Evolutionary conservation across 495 filamentous ascomycete genomes (phyloP).

Genomic region (Sordaria brevicollis): DNA sequence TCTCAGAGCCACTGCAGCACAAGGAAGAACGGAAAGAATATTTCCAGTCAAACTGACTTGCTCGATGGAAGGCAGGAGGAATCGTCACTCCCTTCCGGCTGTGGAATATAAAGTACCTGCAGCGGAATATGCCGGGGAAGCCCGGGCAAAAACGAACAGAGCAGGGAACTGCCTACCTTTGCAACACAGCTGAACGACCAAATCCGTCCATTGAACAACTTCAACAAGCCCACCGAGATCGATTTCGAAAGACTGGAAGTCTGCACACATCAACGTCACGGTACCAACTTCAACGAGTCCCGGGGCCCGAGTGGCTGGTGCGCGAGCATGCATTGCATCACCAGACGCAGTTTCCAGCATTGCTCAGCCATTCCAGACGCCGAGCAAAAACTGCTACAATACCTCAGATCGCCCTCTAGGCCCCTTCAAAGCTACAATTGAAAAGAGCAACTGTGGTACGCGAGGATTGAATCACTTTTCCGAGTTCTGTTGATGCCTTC

Average conservation of each 20-base stretch:
- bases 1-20: no score
- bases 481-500: neutral
- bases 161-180: neutral
- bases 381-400: no score
- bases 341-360: neutral
- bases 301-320: neutral
- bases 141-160: neutral
- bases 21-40: no score
- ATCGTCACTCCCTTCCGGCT: neutral
- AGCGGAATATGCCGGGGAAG: neutral
- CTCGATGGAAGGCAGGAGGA: neutral
- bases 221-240: neutral
- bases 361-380: neutral
- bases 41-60: neutral
- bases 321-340: neutral
- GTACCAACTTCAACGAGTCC: no score
- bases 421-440: no score
- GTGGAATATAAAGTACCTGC: neutral
- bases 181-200: neutral
- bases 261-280: no score
- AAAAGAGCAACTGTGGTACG: neutral
- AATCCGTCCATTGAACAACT: no score
- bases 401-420: neutral
- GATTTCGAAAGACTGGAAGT: no score
- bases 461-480: neutral